Evolutionary conservation across 75 land plant species (phyloP).

Genomic region (Isoetes taiwanensis): DNA sequence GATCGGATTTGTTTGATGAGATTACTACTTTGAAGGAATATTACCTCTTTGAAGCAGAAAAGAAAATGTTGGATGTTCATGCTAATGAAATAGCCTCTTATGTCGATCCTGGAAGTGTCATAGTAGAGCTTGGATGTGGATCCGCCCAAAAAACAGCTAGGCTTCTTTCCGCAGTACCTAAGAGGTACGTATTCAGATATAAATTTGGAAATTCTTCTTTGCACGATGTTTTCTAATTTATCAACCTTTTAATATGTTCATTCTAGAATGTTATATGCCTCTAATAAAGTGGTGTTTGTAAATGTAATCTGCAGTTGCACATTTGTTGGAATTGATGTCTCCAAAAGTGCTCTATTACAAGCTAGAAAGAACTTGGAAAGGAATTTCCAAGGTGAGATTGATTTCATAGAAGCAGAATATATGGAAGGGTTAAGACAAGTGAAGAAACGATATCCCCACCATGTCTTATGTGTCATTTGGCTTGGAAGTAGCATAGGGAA

Average conservation of each 20-base stretch:
- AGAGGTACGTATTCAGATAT: too few species aligned
- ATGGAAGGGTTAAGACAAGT: constrained; percentile 24
- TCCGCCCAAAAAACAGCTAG: constrained; percentile 20
- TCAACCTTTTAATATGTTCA: too few species aligned
- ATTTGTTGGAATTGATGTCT: constrained; percentile 34
- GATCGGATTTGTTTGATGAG: constrained; percentile 22
- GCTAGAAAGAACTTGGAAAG: constrained; percentile 14
- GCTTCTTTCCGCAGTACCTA: constrained; percentile 18
- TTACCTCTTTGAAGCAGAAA: constrained; percentile 26
- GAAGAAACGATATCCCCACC: constrained; percentile 16
- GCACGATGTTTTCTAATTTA: too few species aligned
- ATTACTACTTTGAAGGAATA: constrained; percentile 29
- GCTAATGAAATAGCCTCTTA: constrained; percentile 8
- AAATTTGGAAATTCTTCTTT: neutral
- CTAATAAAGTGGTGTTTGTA: neutral
- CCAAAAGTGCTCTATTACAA: constrained; percentile 14
- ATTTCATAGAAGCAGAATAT: constrained; percentile 25
- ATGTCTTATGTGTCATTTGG: constrained; percentile 25
- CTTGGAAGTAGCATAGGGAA: constrained; percentile 36
- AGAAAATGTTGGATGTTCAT: constrained; percentile 9
- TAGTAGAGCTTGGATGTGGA: constrained; percentile 36
- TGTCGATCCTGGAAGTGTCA: constrained; percentile 10
- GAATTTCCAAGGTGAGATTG: constrained; percentile 12
- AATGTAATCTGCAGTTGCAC: constrained; percentile 19
- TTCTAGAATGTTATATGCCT: neutral